Evolutionary conservation across 805 yeast species (phyloP), one percentile per base, ranked within the genome.

Genomic region (Saturnispora mendoncae): DNA sequence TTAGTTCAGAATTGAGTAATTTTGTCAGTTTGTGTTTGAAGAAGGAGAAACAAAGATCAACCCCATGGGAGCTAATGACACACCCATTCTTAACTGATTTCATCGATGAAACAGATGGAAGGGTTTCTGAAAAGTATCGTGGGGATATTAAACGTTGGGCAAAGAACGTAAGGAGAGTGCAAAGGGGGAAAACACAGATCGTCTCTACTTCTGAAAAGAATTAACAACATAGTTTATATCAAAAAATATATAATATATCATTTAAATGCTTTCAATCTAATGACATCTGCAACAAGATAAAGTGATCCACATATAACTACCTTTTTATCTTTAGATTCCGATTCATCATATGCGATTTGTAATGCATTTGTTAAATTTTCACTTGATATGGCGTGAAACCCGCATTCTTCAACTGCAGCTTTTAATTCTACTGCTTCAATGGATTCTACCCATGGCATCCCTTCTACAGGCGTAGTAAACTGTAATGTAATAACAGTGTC

Each of bases 361-460:
- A 66, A 44, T 3, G 66, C 62, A 3, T 49, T 44, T 7, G 48
- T 45, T 15, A 30, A 13, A 18, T 8, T 8, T 30, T 6, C 9
- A 6, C n/a, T n/a, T n/a, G n/a, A n/a, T n/a, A n/a, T n/a, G n/a
- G n/a, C n/a, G n/a, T n/a, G n/a, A n/a, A n/a, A 23, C 26, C 26
- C 9, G 26, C 26, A 23, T 23, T 23, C 10, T 23, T 10, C 10
- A 23, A 10, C 26, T 7, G 10, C n/a, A 9, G 68, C 28, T 9
- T 57, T 48, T 19, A 32, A 32, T 7, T 57, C 61, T 2, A 43
- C 51, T 1, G 65, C 53, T 4, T 55, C 51, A 47, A 66, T 67
- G 1, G 88, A 62, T 32, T 66, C 53, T 4, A 92, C 77, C 97
- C 97, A 92, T 0, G 97, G 96, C 98, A 92, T 92, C 0, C 85